Evolutionary conservation across 2,329 filamentous ascomycete species (phyloP), one percentile per base, ranked within the genome.

Genomic region (Arthrobotrys megalospora): DNA sequence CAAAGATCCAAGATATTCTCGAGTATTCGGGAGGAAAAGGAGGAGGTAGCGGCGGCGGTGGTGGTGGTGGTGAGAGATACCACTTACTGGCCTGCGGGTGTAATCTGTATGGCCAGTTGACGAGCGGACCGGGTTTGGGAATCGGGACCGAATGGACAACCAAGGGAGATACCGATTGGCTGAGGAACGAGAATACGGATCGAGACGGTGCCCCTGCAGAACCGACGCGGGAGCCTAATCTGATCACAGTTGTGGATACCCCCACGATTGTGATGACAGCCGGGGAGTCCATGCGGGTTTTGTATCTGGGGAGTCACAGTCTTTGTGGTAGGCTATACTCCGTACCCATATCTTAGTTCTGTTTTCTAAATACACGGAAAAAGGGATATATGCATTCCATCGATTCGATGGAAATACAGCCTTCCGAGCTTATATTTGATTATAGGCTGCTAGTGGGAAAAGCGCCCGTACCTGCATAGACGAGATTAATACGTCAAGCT

Each of bases 161-260:
- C 2, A 24, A 48, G 19, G 41, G 16, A n/a, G 34, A 12, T 38
- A 32, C 41, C 43, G 47, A 52, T 45, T 62, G 62, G 43, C 52
- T 43, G 12, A 32, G 19, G 55, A 43, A 43, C 55, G 34, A 43
- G 19, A 41, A 60, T n/a, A 8, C 65, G 58, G 53, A 48, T 58
- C 34, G 32, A 64, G 36, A 28, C n/a, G 66, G 43, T 64, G 48
- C 41, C 60, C 60, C 43, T 48, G 60, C 69, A 66, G 36, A 36
- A 34, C 38, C 60, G 48, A 43, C 41, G 50, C 41, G 68, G 68
- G 62, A 66, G 60, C 69, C 69, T 73, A 73, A 47, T 38, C 45
- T 77, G 43, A 71, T 77, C 66, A 36, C 19, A 53, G 66, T 60
- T 24, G 45, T 77, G 45, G 73, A 77, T 52, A 62, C 41, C 41